Evolutionary conservation across 73 alveolate genomes (phyloP).

Genomic region (Paramecium tetraurelia): DNA sequence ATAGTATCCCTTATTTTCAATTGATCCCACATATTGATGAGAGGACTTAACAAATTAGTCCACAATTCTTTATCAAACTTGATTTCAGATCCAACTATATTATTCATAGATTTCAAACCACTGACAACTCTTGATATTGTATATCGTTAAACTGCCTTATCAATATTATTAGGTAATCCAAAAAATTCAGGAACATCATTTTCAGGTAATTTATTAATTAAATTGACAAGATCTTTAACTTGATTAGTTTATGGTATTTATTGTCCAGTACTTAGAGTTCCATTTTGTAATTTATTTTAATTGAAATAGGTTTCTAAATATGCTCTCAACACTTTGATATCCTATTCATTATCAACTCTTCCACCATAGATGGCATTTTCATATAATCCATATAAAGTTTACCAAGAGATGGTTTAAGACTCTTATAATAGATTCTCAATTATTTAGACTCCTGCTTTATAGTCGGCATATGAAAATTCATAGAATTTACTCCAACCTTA

Average conservation of each 20-base stretch:
- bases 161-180: conserved; percentile 99
- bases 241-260: conserved; percentile 71
- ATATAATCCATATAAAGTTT: conserved; percentile 95
- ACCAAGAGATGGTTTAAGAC: conserved; percentile 89
- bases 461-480: conserved; percentile 99
- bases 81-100: conserved; percentile 90
- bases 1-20: conserved; percentile 69
- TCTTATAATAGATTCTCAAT: conserved; percentile 43
- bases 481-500: conserved; percentile 99
- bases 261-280: conserved; percentile 66
- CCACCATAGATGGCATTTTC: conserved; percentile 99
- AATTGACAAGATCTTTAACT: conserved; percentile 83
- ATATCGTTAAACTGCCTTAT: conserved; percentile 98
- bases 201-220: conserved; percentile 94
- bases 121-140: conserved; percentile 85
- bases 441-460: conserved; percentile 84
- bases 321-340: conserved; percentile 95
- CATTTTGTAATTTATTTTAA: conserved; percentile 79
- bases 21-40: conserved; percentile 90
- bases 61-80: conserved; percentile 95
- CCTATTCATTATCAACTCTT: conserved; percentile 99
- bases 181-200: conserved; percentile 96
- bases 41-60: conserved; percentile 90
- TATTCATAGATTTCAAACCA: conserved; percentile 86
- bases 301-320: conserved; percentile 94